Evolutionary conservation across 1,284 basidiomycete genomes (phyloP).

Genomic region (Waitea zeae): DNA sequence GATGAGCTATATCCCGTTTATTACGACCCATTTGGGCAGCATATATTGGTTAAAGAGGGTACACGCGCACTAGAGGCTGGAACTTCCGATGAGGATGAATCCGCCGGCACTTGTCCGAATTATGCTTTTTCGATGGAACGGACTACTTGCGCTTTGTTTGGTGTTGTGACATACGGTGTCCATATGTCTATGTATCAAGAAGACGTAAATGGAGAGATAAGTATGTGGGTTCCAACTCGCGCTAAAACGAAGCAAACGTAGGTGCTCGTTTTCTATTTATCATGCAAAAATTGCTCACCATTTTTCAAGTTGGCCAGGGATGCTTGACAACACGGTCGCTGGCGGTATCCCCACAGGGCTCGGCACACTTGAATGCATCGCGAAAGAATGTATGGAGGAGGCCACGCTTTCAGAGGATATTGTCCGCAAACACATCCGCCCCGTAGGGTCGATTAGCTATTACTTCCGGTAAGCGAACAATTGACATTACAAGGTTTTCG

Average conservation of each 20-base stretch:
- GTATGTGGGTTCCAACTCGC: slow-evolving; percentile 81
- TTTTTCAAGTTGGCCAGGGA: slow-evolving; percentile 47
- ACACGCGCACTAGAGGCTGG: slow-evolving; percentile 9
- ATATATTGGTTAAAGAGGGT: slow-evolving; percentile 10
- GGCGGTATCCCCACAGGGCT: slow-evolving; percentile 70
- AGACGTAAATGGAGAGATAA: slow-evolving; percentile 27
- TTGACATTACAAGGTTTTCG: not conserved
- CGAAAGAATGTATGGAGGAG: slow-evolving; percentile 91
- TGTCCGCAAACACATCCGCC: slow-evolving; percentile 37
- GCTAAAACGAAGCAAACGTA: slow-evolving; percentile 79
- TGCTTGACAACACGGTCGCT: slow-evolving; percentile 66
- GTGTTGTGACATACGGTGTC: slow-evolving; percentile 79
- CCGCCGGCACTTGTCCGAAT: slow-evolving; percentile 20
- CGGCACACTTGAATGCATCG: slow-evolving; percentile 53
- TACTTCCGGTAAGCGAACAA: slow-evolving; percentile 33
- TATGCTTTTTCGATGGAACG: slow-evolving; percentile 82
- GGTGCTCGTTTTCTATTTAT: slow-evolving; percentile 14
- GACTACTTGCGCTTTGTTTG: slow-evolving; percentile 77
- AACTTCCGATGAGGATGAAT: slow-evolving; percentile 8
- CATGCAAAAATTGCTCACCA: slow-evolving; percentile 1
- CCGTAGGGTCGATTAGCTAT: slow-evolving; percentile 51
- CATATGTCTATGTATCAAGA: slow-evolving; percentile 60
- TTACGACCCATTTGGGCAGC: slow-evolving; percentile 43
- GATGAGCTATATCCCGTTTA: slow-evolving; percentile 76
- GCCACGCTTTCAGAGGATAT: slow-evolving; percentile 58